phyloP scores from a whole-genome alignment of 2,329 filamentous ascomycete genomes.

The Fusarium clavum region DNA sequence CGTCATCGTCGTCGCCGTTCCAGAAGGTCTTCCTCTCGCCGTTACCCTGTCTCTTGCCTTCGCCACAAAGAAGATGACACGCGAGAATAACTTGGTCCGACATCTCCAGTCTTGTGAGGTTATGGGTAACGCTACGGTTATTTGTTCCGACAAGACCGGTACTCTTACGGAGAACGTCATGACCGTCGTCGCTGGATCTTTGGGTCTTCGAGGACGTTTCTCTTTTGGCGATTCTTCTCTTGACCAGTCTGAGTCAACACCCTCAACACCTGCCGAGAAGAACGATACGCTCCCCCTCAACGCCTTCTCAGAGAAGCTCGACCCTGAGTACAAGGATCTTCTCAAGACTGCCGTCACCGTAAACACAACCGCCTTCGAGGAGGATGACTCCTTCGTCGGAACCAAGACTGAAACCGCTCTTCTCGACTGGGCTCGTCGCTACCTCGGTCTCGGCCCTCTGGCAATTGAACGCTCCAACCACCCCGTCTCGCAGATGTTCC shows the following conservation, averaged over 20 bases:
- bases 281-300: conserved; percentile 7
- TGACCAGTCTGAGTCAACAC: conserved; percentile 34
- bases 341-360: conserved; percentile 55
- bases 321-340: conserved; percentile 30
- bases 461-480: conserved; percentile 59
- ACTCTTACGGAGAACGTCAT: conserved; percentile 71
- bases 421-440: conserved; percentile 61
- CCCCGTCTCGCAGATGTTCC: conserved; percentile 61
- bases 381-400: conserved; percentile 62
- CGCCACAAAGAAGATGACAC: conserved; percentile 74
- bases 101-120: conserved; percentile 75
- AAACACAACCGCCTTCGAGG: conserved; percentile 69
- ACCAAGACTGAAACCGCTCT: conserved; percentile 68
- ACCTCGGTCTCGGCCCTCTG: conserved; percentile 61
- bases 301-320: conserved; percentile 24
- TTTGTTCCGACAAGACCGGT: conserved; percentile 74
- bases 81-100: conserved; percentile 76
- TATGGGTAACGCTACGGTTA: conserved; percentile 78
- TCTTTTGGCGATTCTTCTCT: conserved; percentile 60
- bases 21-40: conserved; percentile 73
- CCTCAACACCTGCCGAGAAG: conserved; percentile 13
- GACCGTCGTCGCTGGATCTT: conserved; percentile 76
- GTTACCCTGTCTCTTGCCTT: conserved; percentile 76
- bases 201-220: conserved; percentile 29
- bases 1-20: conserved; percentile 74